Base-by-base conservation (phyloP, 495 filamentous ascomycete genomes). In the Podospora comata region DNA sequence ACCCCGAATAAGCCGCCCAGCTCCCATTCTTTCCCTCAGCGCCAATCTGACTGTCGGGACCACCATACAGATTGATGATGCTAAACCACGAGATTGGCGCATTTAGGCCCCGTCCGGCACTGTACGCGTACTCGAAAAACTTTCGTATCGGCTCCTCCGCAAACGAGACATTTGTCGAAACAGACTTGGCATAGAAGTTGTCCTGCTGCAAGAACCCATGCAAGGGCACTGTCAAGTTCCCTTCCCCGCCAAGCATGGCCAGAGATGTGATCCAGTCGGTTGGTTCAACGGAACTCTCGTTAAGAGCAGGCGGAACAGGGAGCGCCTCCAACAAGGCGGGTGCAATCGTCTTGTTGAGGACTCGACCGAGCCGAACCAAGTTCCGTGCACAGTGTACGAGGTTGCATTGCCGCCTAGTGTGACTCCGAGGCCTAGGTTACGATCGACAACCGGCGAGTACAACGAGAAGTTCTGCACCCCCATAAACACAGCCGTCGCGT, bases 131-230 rank as follows among this genome's bases (percentile, higher is more conserved):
- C 30, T 19, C 15, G 39, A 71, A 71, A 61, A 65, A 73, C 13
- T 19, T 48, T 9, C 11, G 20, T 18, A 68, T 13, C 4, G 71
- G 53, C 28, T 54, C 54, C 7, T 65, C 44, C 1, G 13, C 23
- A 34, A 73, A 64, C 7, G 71, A 66, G 20, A 57, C 5, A 7
- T 57, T 26, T 15, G 63, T 65, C 15, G 66, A 68, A n/a, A 71
- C 71, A 20, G 64, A 67, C 58, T 73, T 73, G 28, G 68, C 71
- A 26, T 71, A 73, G 64, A 73, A 71, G 64, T 68, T 67, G 34
- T 68, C 69, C 20, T 62, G 61, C 56, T n/a, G 11, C 18, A 55
- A 26, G 19, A 65, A 68, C 3, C 69, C 69, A 30, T 61, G 55
- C 61, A 68, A 27, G 18, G 69, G 69, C 32, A 67, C 66, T 1